A percentile compares a stretch with the other conserved stretches of the same genome.
Conservation (phyloP, 768 basidiomycete genomes). For the Mycena galericulata region DNA sequence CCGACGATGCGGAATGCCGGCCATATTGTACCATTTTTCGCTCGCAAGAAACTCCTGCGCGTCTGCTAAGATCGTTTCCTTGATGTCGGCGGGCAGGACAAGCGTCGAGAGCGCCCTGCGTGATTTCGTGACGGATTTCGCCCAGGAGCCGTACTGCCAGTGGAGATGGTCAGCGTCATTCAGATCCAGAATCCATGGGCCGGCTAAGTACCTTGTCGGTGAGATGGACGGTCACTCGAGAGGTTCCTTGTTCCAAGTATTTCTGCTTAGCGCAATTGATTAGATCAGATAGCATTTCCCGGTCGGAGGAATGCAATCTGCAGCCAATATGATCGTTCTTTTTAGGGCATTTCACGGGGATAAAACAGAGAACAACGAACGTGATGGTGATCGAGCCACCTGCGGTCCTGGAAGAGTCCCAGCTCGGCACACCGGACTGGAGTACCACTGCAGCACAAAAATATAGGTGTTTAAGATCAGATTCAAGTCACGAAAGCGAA, state of each 20-base stretch:
- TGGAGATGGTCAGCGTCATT: not conserved
- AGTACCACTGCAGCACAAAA: no score
- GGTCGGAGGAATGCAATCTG: no score
- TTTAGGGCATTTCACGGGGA: not conserved
- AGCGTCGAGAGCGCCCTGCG: slow-evolving; percentile 29
- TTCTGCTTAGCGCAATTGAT: no score
- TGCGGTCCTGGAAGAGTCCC: not conserved
- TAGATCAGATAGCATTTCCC: no score
- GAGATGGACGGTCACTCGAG: no score
- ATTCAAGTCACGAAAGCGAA: no score
- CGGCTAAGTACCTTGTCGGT: no score
- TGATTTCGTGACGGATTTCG: slow-evolving; percentile 24
- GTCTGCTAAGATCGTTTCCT: slow-evolving; percentile 29
- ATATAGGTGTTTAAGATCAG: no score
- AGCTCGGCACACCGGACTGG: not conserved
- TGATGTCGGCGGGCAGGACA: slow-evolving; percentile 27
- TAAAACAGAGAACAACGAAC: not conserved
- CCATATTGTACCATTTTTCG: slow-evolving; percentile 32
- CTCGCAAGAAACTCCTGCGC: slow-evolving; percentile 30
- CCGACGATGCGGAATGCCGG: slow-evolving; percentile 36
- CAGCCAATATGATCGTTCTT: not conserved
- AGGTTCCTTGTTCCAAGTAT: no score
- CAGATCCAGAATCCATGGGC: not conserved
- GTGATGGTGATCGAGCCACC: slow-evolving; percentile 2
- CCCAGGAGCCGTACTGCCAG: slow-evolving; percentile 26